Conservation (phyloP, 768 basidiomycete genomes). For the Russula olivacea region DNA sequence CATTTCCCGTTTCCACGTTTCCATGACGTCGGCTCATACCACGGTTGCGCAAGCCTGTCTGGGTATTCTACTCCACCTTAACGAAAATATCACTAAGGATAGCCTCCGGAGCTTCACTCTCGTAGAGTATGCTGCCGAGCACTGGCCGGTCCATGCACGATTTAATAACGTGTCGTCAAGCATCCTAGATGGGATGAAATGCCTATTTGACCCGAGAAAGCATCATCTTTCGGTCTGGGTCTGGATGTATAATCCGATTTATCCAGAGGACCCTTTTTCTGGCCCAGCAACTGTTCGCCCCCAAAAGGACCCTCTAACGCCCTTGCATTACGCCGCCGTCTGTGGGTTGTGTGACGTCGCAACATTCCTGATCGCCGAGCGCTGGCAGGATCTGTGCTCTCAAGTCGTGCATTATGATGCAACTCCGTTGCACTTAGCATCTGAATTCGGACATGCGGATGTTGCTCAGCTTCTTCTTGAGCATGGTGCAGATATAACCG, state of each 20-base stretch:
- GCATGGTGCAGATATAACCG: too few species aligned
- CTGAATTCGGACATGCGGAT: too few species aligned
- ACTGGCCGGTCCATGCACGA: background rate
- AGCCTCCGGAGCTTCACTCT: background rate
- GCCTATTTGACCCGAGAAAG: background rate
- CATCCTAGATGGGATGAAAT: background rate
- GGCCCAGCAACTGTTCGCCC: too few species aligned
- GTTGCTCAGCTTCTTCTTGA: too few species aligned
- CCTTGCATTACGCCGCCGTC: background rate
- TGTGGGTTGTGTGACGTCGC: background rate
- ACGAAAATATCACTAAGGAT: background rate
- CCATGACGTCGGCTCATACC: background rate
- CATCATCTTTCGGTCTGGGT: background rate
- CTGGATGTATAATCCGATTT: background rate
- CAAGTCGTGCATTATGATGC: background rate
- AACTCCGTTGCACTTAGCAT: too few species aligned
- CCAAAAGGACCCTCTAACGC: too few species aligned
- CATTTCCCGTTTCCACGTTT: background rate
- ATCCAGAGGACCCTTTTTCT: too few species aligned
- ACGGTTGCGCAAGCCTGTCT: slow-evolving; percentile 1
- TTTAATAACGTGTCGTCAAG: background rate
- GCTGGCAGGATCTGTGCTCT: background rate
- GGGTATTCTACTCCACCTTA: background rate
- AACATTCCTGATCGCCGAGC: background rate
- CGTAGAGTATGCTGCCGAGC: background rate